phyloP scores from a whole-genome alignment of 1,139 yeast genomes.

The Yamadazyma jaroonii region DNA sequence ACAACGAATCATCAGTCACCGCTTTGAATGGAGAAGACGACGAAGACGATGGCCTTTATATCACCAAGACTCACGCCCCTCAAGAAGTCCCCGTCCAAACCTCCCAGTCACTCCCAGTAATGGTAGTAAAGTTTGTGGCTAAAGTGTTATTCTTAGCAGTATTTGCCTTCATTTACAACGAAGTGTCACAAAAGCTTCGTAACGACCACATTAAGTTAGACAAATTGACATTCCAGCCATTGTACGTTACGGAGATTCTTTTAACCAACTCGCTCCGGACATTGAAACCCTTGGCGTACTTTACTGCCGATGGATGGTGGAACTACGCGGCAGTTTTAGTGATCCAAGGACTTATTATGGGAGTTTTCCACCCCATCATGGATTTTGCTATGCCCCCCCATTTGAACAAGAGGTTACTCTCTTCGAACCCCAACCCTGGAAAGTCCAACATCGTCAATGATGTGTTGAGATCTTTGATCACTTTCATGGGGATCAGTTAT shows the following conservation, averaged over 20 bases:
- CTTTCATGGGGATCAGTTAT: constrained; percentile 79
- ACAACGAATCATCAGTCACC: constrained; percentile 38
- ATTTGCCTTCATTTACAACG: constrained; percentile 50
- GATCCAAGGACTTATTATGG: constrained; percentile 60
- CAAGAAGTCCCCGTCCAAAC: constrained; percentile 1
- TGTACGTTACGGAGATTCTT: constrained; percentile 33
- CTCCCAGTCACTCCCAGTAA: constrained; percentile 11
- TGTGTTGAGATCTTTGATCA: constrained; percentile 58
- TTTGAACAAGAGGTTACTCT: constrained; percentile 25
- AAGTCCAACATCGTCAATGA: constrained; percentile 34
- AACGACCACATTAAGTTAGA: constrained; percentile 43
- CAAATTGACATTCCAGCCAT: constrained; percentile 29
- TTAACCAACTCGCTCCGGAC: constrained; percentile 30
- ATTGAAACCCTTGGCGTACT: constrained; percentile 21
- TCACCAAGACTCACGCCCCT: constrained; percentile 5
- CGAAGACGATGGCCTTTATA: constrained; percentile 5
- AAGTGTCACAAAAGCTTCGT: constrained; percentile 48
- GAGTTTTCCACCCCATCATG: constrained; percentile 58
- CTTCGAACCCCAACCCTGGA: constrained; percentile 32
- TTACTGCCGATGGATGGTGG: constrained; percentile 3
- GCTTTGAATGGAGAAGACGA: constrained; percentile 26
- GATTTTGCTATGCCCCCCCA: constrained; percentile 47
- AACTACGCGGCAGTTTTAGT: constrained; percentile 27
- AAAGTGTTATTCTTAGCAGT: constrained; percentile 35
- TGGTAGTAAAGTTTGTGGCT: constrained; percentile 11